Evolutionary conservation across 805 yeast genomes (phyloP).

Genomic region (Henningerozyma blattae): DNA sequence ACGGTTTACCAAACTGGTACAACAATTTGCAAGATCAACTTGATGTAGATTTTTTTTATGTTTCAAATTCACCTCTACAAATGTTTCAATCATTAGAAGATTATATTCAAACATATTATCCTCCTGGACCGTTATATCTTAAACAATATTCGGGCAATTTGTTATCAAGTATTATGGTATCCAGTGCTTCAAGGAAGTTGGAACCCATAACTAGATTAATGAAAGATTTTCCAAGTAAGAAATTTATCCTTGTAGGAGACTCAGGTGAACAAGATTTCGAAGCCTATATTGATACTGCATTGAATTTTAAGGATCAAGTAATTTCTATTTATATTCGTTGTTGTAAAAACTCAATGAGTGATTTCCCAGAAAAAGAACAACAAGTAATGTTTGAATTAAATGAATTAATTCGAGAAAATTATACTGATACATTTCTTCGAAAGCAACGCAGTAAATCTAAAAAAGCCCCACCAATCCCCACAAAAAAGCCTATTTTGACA

Average conservation of each 20-base stretch:
- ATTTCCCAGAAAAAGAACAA: conserved; percentile 28
- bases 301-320: conserved; percentile 47
- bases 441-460: not conserved
- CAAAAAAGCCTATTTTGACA: conserved; percentile 7
- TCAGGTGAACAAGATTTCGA: conserved; percentile 94
- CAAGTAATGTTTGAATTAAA: conserved; percentile 22
- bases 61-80: conserved; percentile 94
- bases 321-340: conserved; percentile 72
- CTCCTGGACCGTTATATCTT: conserved; percentile 73
- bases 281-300: conserved; percentile 68
- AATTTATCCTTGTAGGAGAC: conserved; percentile 82
- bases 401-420: conserved; percentile 8
- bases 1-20: conserved; percentile 68
- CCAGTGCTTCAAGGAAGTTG: conserved; percentile 72
- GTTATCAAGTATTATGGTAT: conserved; percentile 72
- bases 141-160: conserved; percentile 80
- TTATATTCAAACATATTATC: conserved; percentile 35
- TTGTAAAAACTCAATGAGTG: conserved; percentile 58
- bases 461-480: conserved; percentile 17
- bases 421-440: conserved; percentile 1
- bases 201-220: conserved; percentile 50
- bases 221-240: conserved; percentile 62
- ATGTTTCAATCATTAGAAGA: conserved; percentile 39
- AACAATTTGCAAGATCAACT: conserved; percentile 29
- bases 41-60: conserved; percentile 69